These are phyloP conservation scores for Boletales sp. DNA, from an alignment of 768 basidiomycete species.

Conservation along the genomic window DNA sequence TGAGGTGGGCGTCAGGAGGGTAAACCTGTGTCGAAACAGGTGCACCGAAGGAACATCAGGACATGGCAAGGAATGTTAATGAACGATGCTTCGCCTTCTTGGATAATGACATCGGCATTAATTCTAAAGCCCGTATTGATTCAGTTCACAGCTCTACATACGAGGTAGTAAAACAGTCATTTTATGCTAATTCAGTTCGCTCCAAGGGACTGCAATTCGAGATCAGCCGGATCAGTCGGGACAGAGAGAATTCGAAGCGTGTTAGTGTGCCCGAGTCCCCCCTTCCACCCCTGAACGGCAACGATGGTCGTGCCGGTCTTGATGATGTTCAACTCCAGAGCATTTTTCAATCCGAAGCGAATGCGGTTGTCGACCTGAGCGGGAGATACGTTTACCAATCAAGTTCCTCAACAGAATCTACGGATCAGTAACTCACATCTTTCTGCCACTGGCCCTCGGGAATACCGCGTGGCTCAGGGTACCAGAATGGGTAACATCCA, in stretches of 20 bases:
- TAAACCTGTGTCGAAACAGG: constrained; percentile 2
- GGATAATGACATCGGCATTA: neutral
- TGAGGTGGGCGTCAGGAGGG: constrained; percentile 3
- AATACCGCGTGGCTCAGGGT: constrained; percentile 89
- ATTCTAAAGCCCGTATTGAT: neutral
- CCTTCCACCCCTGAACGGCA: constrained; percentile 99
- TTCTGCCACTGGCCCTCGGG: constrained; percentile 92
- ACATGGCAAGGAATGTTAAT: too few relatives aligned
- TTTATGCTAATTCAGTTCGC: constrained; percentile 17
- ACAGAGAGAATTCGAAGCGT: constrained; percentile 82
- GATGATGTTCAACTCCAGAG: constrained; percentile 81
- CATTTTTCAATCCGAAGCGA: constrained; percentile 83
- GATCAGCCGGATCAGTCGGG: constrained; percentile 75
- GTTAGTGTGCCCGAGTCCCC: constrained; percentile 94
- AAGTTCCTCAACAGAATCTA: constrained; percentile 4
- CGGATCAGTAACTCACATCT: constrained; percentile 57
- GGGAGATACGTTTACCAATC: constrained; percentile 1
- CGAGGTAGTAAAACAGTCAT: neutral
- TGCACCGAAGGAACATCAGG: neutral
- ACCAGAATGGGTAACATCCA: constrained; percentile 97
- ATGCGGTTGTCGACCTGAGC: constrained; percentile 82
- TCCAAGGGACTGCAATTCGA: constrained; percentile 65
- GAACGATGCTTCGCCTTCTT: neutral
- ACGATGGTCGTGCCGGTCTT: constrained; percentile 85
- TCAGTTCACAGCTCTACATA: constrained; percentile 12